Evolutionary conservation across 2,329 filamentous ascomycete genomes (phyloP).

Genomic region (Colletotrichum higginsianum): DNA sequence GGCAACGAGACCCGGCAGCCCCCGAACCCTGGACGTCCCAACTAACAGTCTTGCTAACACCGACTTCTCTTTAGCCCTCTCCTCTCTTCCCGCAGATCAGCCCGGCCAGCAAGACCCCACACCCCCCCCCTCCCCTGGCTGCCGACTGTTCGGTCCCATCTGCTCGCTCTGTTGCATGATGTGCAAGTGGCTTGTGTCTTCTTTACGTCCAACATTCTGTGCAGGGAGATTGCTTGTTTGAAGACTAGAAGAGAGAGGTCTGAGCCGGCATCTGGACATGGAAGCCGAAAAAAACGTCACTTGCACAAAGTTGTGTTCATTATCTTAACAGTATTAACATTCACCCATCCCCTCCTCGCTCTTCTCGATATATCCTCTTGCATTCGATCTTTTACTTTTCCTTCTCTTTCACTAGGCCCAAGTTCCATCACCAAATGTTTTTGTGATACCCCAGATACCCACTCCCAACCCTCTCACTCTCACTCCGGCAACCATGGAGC

Average conservation of each 20-base stretch:
- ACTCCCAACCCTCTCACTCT: slow-evolving; percentile 4
- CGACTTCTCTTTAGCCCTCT: too few relatives aligned
- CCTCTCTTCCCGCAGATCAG: slow-evolving; percentile 34
- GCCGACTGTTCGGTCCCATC: slow-evolving; percentile 36
- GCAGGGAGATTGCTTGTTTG: slow-evolving; percentile 37
- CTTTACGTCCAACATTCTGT: slow-evolving; percentile 35
- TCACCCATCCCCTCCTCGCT: slow-evolving; percentile 12
- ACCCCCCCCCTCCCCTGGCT: slow-evolving; percentile 4
- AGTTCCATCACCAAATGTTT: slow-evolving; percentile 37
- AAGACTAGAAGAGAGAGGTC: slow-evolving; percentile 25
- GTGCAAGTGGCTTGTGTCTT: slow-evolving; percentile 38
- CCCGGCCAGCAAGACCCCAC: slow-evolving; percentile 30
- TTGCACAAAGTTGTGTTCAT: slow-evolving; percentile 16
- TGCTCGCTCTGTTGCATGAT: slow-evolving; percentile 41
- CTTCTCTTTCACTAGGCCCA: slow-evolving; percentile 1
- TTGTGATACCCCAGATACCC: slow-evolving; percentile 41
- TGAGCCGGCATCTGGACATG: slow-evolving; percentile 36
- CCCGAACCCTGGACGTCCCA: slow-evolving; percentile 42
- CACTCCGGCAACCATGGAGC: slow-evolving; percentile 42
- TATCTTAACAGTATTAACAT: slow-evolving; percentile 39
- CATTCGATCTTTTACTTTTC: slow-evolving; percentile 8
- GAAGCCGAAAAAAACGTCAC: slow-evolving; percentile 33
- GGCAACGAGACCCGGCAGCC: slow-evolving; percentile 35
- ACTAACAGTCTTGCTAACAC: slow-evolving; percentile 21
- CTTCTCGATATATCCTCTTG: background rate